These are phyloP conservation scores for Castanea sativa DNA, from an alignment of 306 rosid genomes.

Conservation along the genomic window DNA sequence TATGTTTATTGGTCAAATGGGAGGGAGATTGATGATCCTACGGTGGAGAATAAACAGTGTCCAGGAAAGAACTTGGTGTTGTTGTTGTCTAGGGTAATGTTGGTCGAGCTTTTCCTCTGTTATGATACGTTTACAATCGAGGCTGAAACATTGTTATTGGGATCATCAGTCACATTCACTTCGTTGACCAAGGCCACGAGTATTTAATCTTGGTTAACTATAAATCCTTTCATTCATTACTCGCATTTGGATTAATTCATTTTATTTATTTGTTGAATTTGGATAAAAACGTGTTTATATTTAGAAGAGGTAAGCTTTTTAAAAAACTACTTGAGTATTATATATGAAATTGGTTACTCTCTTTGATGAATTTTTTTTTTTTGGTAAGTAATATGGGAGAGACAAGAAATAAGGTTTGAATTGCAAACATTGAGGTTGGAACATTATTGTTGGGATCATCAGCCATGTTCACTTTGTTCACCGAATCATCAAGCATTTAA, in stretches of 20 bases:
- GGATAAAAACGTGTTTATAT: no score
- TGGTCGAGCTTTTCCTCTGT: slow-evolving; percentile 40
- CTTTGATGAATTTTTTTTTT: no score
- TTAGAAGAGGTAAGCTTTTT: no score
- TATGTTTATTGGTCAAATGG: slow-evolving; percentile 50
- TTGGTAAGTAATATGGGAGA: no score
- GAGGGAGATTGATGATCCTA: slow-evolving; percentile 35
- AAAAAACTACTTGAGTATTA: no score
- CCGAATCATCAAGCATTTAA: slow-evolving; percentile 13
- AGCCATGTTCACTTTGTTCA: slow-evolving; percentile 22
- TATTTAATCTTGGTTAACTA: neutral
- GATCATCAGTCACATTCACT: slow-evolving; percentile 28
- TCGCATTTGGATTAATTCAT: no score
- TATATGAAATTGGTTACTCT: no score
- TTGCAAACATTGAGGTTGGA: neutral
- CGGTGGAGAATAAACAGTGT: slow-evolving; percentile 39
- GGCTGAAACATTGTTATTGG: slow-evolving; percentile 6
- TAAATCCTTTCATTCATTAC: neutral
- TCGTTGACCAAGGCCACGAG: slow-evolving; percentile 23
- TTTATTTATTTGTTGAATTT: no score
- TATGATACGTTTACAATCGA: slow-evolving; percentile 36
- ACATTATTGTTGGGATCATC: slow-evolving; percentile 12
- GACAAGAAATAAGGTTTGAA: no score
- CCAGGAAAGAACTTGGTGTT: slow-evolving; percentile 42
- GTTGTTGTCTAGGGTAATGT: slow-evolving; percentile 16